phyloP scores from a whole-genome alignment of 2,329 filamentous ascomycete genomes.

The Mycosphaerella sp. region DNA sequence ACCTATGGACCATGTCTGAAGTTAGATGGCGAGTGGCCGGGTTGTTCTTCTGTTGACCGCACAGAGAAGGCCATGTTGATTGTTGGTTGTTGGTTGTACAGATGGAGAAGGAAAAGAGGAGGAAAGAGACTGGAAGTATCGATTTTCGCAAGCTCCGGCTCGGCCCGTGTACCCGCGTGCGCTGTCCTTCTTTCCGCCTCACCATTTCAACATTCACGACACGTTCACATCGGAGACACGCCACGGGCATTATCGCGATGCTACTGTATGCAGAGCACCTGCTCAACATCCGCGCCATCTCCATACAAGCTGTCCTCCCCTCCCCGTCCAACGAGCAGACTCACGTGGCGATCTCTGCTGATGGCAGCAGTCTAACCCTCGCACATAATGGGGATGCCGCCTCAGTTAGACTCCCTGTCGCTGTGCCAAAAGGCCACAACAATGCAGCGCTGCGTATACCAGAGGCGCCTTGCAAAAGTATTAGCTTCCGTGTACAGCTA shows the following conservation, averaged over 20 bases:
- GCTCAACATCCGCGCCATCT: slow-evolving; percentile 55
- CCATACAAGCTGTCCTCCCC: slow-evolving; percentile 50
- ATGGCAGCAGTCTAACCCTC: slow-evolving; percentile 41
- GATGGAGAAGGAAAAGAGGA: background rate
- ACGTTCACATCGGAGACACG: background rate
- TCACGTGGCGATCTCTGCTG: slow-evolving; percentile 40
- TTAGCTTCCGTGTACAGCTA: slow-evolving; percentile 51
- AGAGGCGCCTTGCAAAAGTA: slow-evolving; percentile 42
- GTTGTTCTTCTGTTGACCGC: background rate
- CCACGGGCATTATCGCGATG: slow-evolving; percentile 24
- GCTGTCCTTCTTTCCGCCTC: background rate
- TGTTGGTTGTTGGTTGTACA: background rate
- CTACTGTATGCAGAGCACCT: slow-evolving; percentile 56
- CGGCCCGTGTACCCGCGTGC: background rate
- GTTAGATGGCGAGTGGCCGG: too few relatives aligned
- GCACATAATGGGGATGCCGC: slow-evolving; percentile 43
- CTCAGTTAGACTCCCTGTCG: slow-evolving; percentile 43
- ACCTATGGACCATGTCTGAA: too few relatives aligned
- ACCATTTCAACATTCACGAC: too few relatives aligned
- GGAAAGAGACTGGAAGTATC: background rate
- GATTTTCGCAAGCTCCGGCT: background rate
- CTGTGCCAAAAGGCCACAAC: slow-evolving; percentile 37
- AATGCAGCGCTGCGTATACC: slow-evolving; percentile 47
- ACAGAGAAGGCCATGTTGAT: background rate
- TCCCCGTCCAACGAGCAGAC: slow-evolving; percentile 41